phyloP scores from a whole-genome alignment of 352 stramenopile genomes.

The Globisporangium lucens region DNA sequence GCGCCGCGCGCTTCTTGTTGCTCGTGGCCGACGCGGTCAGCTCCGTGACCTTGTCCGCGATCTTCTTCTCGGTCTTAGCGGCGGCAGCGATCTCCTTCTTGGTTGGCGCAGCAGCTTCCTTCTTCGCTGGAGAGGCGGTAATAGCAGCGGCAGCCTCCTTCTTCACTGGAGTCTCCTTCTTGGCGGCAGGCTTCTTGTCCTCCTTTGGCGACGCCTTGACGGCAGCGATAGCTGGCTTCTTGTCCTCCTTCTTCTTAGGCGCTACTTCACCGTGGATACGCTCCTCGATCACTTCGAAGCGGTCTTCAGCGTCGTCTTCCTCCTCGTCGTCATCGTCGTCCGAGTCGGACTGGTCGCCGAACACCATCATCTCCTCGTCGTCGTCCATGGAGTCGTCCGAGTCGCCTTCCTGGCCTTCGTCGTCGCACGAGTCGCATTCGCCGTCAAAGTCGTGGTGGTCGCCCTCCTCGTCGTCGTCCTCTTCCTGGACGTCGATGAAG shows the following conservation, averaged over 20 bases:
- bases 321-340: conserved; percentile 50
- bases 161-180: conserved; percentile 30
- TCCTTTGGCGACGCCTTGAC: conserved; percentile 22
- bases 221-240: conserved; percentile 2
- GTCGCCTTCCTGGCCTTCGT: conserved; percentile 28
- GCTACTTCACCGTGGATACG: conserved; percentile 43
- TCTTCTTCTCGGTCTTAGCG: conserved; percentile 51
- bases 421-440: conserved; percentile 22
- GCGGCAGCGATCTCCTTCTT: conserved; percentile 39
- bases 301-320: conserved; percentile 32
- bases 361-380: conserved; percentile 64
- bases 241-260: conserved; percentile 22
- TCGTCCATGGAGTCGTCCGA: conserved; percentile 42
- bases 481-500: conserved; percentile 75
- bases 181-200: conserved; percentile 22
- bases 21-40: conserved; percentile 31
- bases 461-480: conserved; percentile 60
- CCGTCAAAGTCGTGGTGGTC: conserved; percentile 38
- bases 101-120: conserved; percentile 23
- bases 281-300: conserved; percentile 81
- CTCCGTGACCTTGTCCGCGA: conserved; percentile 50
- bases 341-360: conserved; percentile 35
- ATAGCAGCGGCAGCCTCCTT: conserved; percentile 24
- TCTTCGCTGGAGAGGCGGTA: conserved; percentile 16
- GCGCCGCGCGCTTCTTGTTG: conserved; percentile 67